Percentiles rank a stretch among this genome's conserved stretches.
Conservation (phyloP, 768 basidiomycete genomes). For the Macrocybe gigantea region DNA sequence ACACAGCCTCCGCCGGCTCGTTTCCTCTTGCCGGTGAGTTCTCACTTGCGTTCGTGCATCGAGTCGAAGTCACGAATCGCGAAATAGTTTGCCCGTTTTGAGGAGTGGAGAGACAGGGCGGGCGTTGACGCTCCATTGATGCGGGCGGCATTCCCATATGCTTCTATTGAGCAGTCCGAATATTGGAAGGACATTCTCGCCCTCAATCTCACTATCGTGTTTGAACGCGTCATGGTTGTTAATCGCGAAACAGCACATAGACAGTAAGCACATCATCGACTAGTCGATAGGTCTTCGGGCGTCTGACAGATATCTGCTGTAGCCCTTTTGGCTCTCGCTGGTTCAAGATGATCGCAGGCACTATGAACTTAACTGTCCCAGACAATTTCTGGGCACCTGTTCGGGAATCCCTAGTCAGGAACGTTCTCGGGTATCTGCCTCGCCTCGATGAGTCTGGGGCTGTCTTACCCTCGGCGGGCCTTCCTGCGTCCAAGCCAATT, state of each 20-base stretch:
- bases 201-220: slow-evolving; percentile 48
- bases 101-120: slow-evolving; percentile 16
- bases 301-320: background rate
- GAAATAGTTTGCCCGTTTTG: slow-evolving; percentile 11
- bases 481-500: slow-evolving; percentile 18
- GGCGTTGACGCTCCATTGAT: slow-evolving; percentile 43
- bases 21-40: slow-evolving; percentile 15
- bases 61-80: background rate
- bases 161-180: slow-evolving; percentile 48
- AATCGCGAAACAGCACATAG: slow-evolving; percentile 60
- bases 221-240: slow-evolving; percentile 58
- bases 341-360: slow-evolving; percentile 31
- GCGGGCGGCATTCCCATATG: slow-evolving; percentile 55
- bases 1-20: slow-evolving; percentile 11
- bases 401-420: slow-evolving; percentile 19
- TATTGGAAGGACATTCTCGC: slow-evolving; percentile 60
- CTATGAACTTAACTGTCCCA: slow-evolving; percentile 21
- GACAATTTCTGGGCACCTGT: slow-evolving; percentile 30
- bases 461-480: slow-evolving; percentile 6
- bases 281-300: background rate
- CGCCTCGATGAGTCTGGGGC: slow-evolving; percentile 5
- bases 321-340: slow-evolving; percentile 11
- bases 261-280: slow-evolving; percentile 19
- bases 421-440: slow-evolving; percentile 28
- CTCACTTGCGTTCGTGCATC: background rate